Evolutionary conservation across 1,284 basidiomycete genomes (phyloP).

Genomic region (Fomitopsis schrenkii): DNA sequence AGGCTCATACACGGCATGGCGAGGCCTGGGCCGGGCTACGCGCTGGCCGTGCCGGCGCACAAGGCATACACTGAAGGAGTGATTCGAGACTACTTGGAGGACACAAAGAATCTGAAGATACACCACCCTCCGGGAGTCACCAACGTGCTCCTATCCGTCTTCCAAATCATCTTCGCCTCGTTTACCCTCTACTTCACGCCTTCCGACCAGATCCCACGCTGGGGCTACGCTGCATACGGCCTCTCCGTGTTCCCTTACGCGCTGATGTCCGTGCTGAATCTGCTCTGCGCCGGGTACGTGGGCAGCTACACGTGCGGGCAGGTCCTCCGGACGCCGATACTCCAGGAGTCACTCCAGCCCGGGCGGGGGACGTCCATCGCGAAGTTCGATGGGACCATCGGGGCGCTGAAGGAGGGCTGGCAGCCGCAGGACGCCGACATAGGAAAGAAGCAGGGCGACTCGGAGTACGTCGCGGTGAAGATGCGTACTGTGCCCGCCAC

Average conservation of each 20-base stretch:
- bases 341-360: conserved; percentile 1
- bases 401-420: background rate
- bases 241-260: conserved; percentile 7
- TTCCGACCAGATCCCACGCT: background rate
- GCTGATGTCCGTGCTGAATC: conserved; percentile 5
- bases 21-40: background rate
- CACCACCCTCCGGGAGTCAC: background rate
- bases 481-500: background rate
- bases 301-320: conserved; percentile 2
- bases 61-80: background rate
- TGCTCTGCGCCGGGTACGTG: background rate
- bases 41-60: conserved; percentile 1
- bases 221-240: conserved; percentile 5
- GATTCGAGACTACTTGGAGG: background rate
- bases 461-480: background rate
- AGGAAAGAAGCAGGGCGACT: background rate
- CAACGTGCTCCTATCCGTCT: background rate
- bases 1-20: background rate
- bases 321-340: conserved; percentile 4
- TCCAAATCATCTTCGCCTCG: conserved; percentile 3
- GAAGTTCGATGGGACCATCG: conserved; percentile 1
- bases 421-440: background rate
- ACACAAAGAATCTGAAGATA: background rate
- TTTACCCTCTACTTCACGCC: background rate
- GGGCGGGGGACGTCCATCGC: background rate